phyloP scores from a whole-genome alignment of 495 filamentous ascomycete species.

The Glarea lozoyensis region DNA sequence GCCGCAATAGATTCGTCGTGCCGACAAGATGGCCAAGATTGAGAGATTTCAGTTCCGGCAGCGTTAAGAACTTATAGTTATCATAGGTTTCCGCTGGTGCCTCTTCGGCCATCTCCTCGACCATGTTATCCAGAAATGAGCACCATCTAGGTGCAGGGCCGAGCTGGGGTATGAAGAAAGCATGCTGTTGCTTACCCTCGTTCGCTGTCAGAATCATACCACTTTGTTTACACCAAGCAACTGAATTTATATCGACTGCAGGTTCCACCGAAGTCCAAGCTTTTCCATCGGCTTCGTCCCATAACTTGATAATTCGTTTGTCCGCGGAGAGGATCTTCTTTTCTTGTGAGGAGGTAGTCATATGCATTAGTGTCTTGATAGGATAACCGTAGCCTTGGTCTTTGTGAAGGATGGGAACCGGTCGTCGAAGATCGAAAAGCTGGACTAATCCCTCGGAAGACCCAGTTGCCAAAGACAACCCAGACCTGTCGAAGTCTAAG shows the following conservation, averaged over 20 bases:
- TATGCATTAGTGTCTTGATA: slow-evolving; percentile 80
- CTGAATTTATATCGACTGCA: slow-evolving; percentile 84
- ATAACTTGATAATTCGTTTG: slow-evolving; percentile 95
- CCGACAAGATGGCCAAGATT: slow-evolving; percentile 82
- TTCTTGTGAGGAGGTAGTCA: slow-evolving; percentile 67
- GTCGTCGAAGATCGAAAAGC: slow-evolving; percentile 87
- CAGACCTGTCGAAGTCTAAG: slow-evolving; percentile 75
- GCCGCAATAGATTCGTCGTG: slow-evolving; percentile 73
- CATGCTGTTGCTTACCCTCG: slow-evolving; percentile 84
- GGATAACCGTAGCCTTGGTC: slow-evolving; percentile 96
- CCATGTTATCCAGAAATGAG: slow-evolving; percentile 89
- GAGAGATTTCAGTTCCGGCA: slow-evolving; percentile 68
- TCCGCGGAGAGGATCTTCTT: slow-evolving; percentile 88
- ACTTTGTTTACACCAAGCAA: slow-evolving; percentile 77
- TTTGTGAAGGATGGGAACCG: slow-evolving; percentile 74
- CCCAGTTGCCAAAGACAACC: slow-evolving; percentile 81
- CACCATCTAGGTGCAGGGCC: slow-evolving; percentile 94
- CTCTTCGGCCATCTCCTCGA: slow-evolving; percentile 94
- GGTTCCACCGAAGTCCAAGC: slow-evolving; percentile 96
- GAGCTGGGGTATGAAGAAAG: slow-evolving; percentile 92
- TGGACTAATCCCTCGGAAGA: slow-evolving; percentile 82
- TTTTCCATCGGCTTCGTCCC: slow-evolving; percentile 69
- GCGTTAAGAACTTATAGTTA: slow-evolving; percentile 95
- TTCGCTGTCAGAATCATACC: slow-evolving; percentile 95
- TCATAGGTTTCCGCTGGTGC: slow-evolving; percentile 75